These are phyloP conservation scores for Syzygium aromaticum DNA, from an alignment of 345 rosid genomes.

Conservation along the genomic window DNA sequence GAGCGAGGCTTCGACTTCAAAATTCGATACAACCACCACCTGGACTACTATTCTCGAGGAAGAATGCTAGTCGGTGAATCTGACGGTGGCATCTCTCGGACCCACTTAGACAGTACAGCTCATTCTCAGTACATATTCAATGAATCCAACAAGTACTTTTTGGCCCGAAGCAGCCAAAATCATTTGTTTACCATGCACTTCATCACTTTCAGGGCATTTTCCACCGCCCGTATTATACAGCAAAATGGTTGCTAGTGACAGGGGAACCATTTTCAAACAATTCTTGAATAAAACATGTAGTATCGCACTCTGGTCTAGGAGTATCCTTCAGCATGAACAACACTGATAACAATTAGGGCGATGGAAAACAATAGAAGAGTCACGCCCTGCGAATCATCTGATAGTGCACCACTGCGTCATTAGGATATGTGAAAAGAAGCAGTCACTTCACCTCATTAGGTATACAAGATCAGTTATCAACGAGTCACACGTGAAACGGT, in stretches of 20 bases:
- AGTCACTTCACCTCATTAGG: background rate
- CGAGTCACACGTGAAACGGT: background rate
- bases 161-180: background rate
- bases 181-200: background rate
- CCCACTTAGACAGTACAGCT: background rate
- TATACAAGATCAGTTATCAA: background rate
- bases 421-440: background rate
- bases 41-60: background rate
- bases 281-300: background rate
- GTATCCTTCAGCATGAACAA: background rate
- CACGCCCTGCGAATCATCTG: background rate
- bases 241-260: background rate
- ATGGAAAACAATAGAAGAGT: background rate
- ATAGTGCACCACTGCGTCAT: background rate
- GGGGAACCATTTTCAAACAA: background rate
- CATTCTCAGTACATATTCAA: background rate
- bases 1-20: background rate
- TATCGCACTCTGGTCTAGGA: background rate
- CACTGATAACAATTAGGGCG: background rate
- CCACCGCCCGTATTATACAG: background rate
- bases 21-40: background rate
- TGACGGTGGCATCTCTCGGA: background rate
- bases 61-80: background rate
- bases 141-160: background rate
- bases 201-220: background rate